Evolutionary conservation across 495 filamentous ascomycete species (phyloP).

Genomic region (Hypoxylon subgilvum): DNA sequence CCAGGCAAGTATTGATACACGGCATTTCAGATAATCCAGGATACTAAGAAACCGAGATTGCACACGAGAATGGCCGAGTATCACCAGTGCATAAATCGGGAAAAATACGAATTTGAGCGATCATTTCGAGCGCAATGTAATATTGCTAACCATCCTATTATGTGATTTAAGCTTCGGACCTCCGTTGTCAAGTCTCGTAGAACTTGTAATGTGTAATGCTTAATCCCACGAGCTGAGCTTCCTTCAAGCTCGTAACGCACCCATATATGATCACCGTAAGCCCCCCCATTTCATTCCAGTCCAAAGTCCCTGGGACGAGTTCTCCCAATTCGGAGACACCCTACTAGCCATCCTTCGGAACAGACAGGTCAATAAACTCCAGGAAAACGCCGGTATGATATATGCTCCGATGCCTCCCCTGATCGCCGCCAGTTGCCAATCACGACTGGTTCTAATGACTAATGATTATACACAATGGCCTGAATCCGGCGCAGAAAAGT

Average conservation of each 20-base stretch:
- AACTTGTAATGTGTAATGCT: conserved; percentile 16
- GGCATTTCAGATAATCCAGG: too few relatives aligned
- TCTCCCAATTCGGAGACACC: conserved; percentile 9
- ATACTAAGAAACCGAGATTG: too few relatives aligned
- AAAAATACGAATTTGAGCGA: conserved; percentile 1
- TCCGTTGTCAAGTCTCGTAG: conserved; percentile 17
- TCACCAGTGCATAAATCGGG: neutral
- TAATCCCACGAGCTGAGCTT: conserved; percentile 3
- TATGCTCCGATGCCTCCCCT: conserved; percentile 32
- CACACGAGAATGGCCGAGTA: neutral
- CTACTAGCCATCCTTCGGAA: conserved; percentile 8
- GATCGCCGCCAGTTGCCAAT: conserved; percentile 15
- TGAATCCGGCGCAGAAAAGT: conserved; percentile 25
- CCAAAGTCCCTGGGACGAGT: conserved; percentile 24
- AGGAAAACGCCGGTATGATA: conserved; percentile 29
- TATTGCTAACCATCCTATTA: conserved; percentile 37
- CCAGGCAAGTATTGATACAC: too few relatives aligned
- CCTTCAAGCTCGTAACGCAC: conserved; percentile 11
- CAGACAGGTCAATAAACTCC: conserved; percentile 11
- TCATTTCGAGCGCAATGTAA: conserved; percentile 15
- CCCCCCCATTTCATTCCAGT: conserved; percentile 9
- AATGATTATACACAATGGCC: conserved; percentile 41
- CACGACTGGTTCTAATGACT: conserved; percentile 29
- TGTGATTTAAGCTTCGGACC: conserved; percentile 18
- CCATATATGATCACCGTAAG: conserved; percentile 19